Conservation (phyloP, 805 yeast genomes). For the Isabelozyma pseudorhagii region DNA sequence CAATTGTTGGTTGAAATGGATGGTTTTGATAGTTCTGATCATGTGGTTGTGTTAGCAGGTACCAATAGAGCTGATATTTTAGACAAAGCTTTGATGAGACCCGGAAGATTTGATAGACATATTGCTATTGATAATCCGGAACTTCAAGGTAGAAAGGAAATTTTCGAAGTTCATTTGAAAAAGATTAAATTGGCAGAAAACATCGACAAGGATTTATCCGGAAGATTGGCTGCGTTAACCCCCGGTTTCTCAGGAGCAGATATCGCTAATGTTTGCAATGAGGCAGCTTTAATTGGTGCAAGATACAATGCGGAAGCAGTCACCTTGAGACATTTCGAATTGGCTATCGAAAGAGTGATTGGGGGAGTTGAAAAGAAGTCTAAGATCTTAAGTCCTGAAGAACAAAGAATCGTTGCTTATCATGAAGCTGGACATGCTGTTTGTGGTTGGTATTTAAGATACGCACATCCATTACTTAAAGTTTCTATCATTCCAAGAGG, state of each 20-base stretch:
- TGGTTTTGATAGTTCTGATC: constrained; percentile 88
- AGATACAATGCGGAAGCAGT: constrained; percentile 72
- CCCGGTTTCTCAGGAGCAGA: constrained; percentile 99
- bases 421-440: constrained; percentile 99
- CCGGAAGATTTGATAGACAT: constrained; percentile 97
- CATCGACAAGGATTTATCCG: constrained; percentile 56
- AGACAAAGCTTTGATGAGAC: constrained; percentile 91
- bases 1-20: constrained; percentile 98
- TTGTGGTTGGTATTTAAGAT: constrained; percentile 92
- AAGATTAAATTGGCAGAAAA: constrained; percentile 58
- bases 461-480: constrained; percentile 90
- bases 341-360: constrained; percentile 94
- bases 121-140: constrained; percentile 91
- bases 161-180: constrained; percentile 79
- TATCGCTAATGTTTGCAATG: constrained; percentile 94
- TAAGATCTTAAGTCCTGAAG: constrained; percentile 77
- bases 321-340: constrained; percentile 78
- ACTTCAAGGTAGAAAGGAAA: constrained; percentile 90
- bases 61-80: constrained; percentile 93
- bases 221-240: constrained; percentile 89
- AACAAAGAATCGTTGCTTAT: constrained; percentile 87
- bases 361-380: constrained; percentile 94
- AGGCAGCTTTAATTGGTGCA: constrained; percentile 96
- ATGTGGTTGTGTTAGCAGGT: constrained; percentile 96
- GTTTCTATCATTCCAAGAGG: constrained; percentile 97